These are phyloP conservation scores for Sporisorium graminicola DNA, from an alignment of 1,284 basidiomycete genomes.

Conservation along the genomic window DNA sequence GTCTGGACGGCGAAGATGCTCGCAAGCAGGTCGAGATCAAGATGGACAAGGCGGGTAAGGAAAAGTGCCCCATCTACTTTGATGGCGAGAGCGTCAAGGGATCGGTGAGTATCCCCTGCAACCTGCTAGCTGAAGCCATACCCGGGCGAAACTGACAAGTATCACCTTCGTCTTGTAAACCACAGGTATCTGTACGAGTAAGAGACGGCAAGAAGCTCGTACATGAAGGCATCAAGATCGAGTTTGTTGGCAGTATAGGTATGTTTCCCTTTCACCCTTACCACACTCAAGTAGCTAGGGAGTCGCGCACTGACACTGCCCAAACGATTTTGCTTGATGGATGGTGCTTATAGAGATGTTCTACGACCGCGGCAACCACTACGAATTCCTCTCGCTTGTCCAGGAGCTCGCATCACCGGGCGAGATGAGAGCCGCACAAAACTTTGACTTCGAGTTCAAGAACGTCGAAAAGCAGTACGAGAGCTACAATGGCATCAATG, in stretches of 20 bases:
- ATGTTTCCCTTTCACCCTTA: slow-evolving; percentile 60
- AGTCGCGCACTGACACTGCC: too few relatives aligned
- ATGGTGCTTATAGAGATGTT: slow-evolving; percentile 79
- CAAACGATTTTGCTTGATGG: too few relatives aligned
- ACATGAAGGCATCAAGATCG: slow-evolving; percentile 97
- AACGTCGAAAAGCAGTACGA: slow-evolving; percentile 99
- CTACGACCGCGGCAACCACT: slow-evolving; percentile 96
- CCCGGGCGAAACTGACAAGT: too few relatives aligned
- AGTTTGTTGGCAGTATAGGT: slow-evolving; percentile 97
- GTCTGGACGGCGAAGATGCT: slow-evolving; percentile 82
- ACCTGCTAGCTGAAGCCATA: too few relatives aligned
- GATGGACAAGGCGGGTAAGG: slow-evolving; percentile 81
- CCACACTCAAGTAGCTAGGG: background rate
- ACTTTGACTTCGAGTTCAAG: slow-evolving; percentile 96
- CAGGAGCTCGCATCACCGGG: slow-evolving; percentile 94
- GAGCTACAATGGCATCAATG: slow-evolving; percentile 97
- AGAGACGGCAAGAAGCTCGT: slow-evolving; percentile 94
- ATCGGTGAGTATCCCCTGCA: slow-evolving; percentile 72
- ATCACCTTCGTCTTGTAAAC: too few relatives aligned
- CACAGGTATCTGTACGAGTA: slow-evolving; percentile 79
- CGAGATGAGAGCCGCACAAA: slow-evolving; percentile 93
- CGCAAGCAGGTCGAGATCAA: slow-evolving; percentile 79
- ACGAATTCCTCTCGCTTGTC: slow-evolving; percentile 94
- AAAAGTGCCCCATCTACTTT: slow-evolving; percentile 91
- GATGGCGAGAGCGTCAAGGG: slow-evolving; percentile 92